Evolutionary conservation across 2,329 filamentous ascomycete genomes (phyloP), one percentile per base, ranked within the genome.

Genomic region (Fusarium odoratissimum): DNA sequence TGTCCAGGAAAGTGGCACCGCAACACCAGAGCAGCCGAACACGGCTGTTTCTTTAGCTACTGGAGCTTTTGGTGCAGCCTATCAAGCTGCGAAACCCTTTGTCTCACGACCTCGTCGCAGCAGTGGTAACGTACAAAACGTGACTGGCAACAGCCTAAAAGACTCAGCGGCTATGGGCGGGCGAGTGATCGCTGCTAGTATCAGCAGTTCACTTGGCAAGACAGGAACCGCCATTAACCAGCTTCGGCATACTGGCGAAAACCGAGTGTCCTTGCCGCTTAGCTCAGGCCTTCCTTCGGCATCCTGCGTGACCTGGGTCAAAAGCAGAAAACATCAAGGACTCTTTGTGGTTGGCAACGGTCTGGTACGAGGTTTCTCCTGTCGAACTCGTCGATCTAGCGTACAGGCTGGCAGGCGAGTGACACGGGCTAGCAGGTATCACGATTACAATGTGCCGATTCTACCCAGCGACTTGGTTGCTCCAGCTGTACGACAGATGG

Each of bases 191-290:
- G 92, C 92, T 60, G 91, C 91, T 55, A 92, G 91, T 49, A 91
- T 95, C 69, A 93, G 90, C 78, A 91, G 90, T 78, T 94, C 92
- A 8, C 87, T 94, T 33, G 91, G 91, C 44, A 92, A 91, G 78
- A 92, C 91, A n/a, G 92, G 91, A 63, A 90, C 87, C 19, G 88
- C 88, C 46, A 90, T 92, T 79, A 92, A 87, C 73, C 90, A 92
- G 73, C 87, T 95, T 64, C 90, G 92, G 51, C 92, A 94, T 75
- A 92, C 90, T 0, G 91, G 91, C 16, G 92, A 94, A 78, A 94
- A 93, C 80, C 89, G 93, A 70, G 88, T 95, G 45, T 89, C 92
- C 49, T 84, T 94, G 35, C 92, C 92, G 16, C 82, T 84, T 16
- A 87, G 88, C 51, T 80, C 85, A n/a, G 80, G 81, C 31, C 83